These are phyloP conservation scores for Quercus rubra DNA, from an alignment of 306 rosid species.

Conservation along the genomic window DNA sequence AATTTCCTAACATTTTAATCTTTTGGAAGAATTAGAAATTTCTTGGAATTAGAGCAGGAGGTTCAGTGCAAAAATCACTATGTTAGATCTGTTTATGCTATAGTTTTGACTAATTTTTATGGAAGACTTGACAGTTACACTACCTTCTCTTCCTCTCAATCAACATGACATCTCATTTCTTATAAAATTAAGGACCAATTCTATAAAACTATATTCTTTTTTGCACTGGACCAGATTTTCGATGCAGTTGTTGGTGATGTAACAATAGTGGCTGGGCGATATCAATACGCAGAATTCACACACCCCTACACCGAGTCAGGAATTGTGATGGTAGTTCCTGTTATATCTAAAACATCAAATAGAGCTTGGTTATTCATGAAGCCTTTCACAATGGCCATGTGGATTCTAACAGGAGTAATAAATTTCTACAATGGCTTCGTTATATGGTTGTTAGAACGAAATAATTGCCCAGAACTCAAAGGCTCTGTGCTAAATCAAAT, in stretches of 20 bases:
- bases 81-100: too few species aligned
- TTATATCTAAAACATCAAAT: constrained; percentile 14
- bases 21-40: too few species aligned
- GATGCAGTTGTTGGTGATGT: constrained; percentile 57
- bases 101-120: too few species aligned
- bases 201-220: neutral
- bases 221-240: constrained; percentile 22
- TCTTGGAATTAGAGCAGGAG: too few species aligned
- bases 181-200: too few species aligned
- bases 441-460: constrained; percentile 45
- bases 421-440: constrained; percentile 45
- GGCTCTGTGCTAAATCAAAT: constrained; percentile 40
- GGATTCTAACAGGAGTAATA: constrained; percentile 29
- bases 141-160: too few species aligned
- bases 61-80: too few species aligned
- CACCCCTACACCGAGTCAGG: constrained; percentile 46
- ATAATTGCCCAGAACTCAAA: constrained; percentile 13
- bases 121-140: too few species aligned
- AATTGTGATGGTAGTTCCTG: constrained; percentile 44
- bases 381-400: constrained; percentile 47
- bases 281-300: constrained; percentile 37
- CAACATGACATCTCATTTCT: too few species aligned
- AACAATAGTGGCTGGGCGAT: constrained; percentile 26
- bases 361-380: constrained; percentile 38
- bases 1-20: too few species aligned